Conservation (phyloP, 2,329 filamentous ascomycete genomes). For the Thermothelomyces thermophilus region DNA sequence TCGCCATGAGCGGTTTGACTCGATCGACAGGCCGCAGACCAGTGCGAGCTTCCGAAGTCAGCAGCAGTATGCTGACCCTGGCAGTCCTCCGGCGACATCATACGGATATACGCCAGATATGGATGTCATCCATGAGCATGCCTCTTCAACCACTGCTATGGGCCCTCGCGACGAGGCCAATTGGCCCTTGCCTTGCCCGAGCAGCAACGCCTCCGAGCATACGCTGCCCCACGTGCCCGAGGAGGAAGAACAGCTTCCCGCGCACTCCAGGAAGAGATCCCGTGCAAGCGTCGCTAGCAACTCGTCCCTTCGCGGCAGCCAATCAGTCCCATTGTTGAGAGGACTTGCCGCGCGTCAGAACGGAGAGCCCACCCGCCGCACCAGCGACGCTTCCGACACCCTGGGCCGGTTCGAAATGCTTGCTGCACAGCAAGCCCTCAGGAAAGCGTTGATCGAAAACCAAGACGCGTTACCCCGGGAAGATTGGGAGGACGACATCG, state of each 20-base stretch:
- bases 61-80: constrained; percentile 26
- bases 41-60: constrained; percentile 41
- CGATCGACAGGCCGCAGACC: constrained; percentile 40
- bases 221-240: constrained; percentile 55
- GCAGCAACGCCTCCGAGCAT: constrained; percentile 34
- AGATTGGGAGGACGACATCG: constrained; percentile 63
- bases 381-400: constrained; percentile 47
- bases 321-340: constrained; percentile 51
- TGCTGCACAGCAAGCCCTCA: constrained; percentile 31
- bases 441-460: constrained; percentile 24
- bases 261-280: constrained; percentile 31
- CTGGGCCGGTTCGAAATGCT: constrained; percentile 40
- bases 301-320: constrained; percentile 48
- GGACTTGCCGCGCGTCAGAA: constrained; percentile 34
- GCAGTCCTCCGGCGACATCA: constrained; percentile 24
- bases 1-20: constrained; percentile 39
- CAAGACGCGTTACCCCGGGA: constrained; percentile 34
- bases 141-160: constrained; percentile 35
- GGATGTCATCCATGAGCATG: constrained; percentile 23
- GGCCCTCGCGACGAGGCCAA: constrained; percentile 36
- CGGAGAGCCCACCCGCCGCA: constrained; percentile 24
- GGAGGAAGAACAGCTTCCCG: constrained; percentile 51
- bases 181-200: constrained; percentile 38
- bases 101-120: constrained; percentile 28
- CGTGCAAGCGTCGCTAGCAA: constrained; percentile 42